A percentile compares a stretch with the other conserved stretches of the same genome.
Conservation (phyloP, 1,139 yeast genomes). For the Arxiozyma bovina region DNA sequence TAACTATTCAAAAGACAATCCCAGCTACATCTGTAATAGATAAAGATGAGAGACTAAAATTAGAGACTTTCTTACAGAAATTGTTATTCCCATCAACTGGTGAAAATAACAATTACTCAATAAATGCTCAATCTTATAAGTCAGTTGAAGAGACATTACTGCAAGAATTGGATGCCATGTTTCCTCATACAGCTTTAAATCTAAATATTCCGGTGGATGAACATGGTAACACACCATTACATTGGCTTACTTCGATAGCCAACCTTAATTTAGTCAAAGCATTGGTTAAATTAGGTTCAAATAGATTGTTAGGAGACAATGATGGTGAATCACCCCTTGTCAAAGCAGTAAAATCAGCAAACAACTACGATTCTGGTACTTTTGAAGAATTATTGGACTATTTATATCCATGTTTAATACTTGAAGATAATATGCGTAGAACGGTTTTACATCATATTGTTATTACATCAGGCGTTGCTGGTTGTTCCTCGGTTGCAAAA, state of each 20-base stretch:
- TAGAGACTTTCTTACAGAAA: constrained; percentile 28
- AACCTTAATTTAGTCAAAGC: constrained; percentile 64
- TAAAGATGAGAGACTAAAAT: constrained; percentile 22
- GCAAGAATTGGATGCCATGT: constrained; percentile 20
- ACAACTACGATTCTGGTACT: constrained; percentile 66
- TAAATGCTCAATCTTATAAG: not conserved
- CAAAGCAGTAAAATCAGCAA: constrained; percentile 82
- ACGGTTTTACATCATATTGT: constrained; percentile 93
- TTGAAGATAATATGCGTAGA: constrained; percentile 68
- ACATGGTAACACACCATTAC: constrained; percentile 86
- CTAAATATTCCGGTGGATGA: constrained; percentile 85
- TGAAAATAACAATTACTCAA: constrained; percentile 1
- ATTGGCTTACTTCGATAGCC: constrained; percentile 94
- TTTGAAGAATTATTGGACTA: constrained; percentile 67
- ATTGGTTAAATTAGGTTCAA: constrained; percentile 55
- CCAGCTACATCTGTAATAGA: constrained; percentile 9
- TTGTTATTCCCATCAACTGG: constrained; percentile 23
- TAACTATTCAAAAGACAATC: constrained; percentile 14
- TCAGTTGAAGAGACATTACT: constrained; percentile 15
- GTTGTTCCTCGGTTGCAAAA: constrained; percentile 58
- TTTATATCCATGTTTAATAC: constrained; percentile 65
- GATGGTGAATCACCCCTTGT: constrained; percentile 87
- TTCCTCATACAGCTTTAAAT: constrained; percentile 37
- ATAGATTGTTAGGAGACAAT: constrained; percentile 63
- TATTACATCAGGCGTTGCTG: constrained; percentile 62